phyloP scores from a whole-genome alignment of 305 asterid genomes.

The Coffea humblotiana region DNA sequence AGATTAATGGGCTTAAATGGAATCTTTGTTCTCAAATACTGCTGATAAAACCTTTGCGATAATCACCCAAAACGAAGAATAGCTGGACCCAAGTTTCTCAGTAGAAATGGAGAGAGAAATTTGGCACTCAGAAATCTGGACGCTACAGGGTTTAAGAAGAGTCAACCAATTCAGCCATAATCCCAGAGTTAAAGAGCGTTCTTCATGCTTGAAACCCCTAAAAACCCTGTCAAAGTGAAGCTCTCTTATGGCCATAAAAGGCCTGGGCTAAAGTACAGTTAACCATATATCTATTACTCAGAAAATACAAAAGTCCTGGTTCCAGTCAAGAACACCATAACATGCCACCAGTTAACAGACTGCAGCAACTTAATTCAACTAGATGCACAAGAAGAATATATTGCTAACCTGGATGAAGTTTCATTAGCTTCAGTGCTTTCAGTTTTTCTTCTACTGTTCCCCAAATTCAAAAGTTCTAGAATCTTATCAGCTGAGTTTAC shows the following conservation, averaged over 20 bases:
- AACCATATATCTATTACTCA: neutral
- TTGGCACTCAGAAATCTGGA: neutral
- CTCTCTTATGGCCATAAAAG: neutral
- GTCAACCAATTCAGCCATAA: neutral
- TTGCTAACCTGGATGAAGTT: conserved; percentile 92
- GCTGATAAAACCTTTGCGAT: neutral
- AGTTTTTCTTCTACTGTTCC: conserved; percentile 93
- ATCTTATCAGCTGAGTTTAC: conserved; percentile 91
- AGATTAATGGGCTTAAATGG: neutral
- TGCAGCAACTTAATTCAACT: neutral
- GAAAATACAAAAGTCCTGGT: neutral
- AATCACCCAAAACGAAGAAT: neutral
- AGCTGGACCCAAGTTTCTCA: neutral
- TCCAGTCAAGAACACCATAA: neutral
- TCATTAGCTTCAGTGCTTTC: conserved; percentile 90
- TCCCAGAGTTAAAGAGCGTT: neutral
- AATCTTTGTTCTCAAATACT: neutral
- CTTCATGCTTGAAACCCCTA: conserved; percentile 5
- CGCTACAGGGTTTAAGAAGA: neutral
- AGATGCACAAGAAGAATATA: conserved; percentile 8
- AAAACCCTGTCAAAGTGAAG: neutral
- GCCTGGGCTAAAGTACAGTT: neutral
- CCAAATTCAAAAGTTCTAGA: conserved; percentile 86
- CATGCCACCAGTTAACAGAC: neutral
- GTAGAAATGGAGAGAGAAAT: neutral